A percentile compares a stretch with the other conserved stretches of the same genome.
phyloP scores from a whole-genome alignment of 169 alveolate species.

The Eimeria falciformis region DNA sequence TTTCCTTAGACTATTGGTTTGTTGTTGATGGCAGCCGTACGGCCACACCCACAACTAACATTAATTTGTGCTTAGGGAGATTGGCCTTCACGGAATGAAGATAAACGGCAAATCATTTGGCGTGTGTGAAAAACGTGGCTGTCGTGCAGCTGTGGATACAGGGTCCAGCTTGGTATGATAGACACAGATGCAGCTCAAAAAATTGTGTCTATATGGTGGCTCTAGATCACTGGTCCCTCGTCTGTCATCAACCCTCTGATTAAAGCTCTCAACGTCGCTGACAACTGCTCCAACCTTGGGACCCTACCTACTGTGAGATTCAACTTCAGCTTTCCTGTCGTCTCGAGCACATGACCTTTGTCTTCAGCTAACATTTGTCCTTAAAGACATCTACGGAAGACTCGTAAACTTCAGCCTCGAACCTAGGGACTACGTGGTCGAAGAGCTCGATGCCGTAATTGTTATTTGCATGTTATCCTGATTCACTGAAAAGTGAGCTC shows the following conservation, averaged over 20 bases:
- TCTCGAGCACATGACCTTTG: neutral
- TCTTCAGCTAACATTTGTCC: slow-evolving; percentile 79
- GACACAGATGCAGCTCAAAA: neutral
- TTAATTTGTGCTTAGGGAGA: slow-evolving; percentile 87
- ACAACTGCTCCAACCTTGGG: slow-evolving; percentile 86
- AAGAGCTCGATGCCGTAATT: slow-evolving; percentile 79
- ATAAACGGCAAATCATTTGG: slow-evolving; percentile 84
- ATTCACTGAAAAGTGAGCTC: neutral
- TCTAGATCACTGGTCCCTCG: slow-evolving; percentile 90
- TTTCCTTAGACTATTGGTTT: slow-evolving; percentile 69
- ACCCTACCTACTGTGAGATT: slow-evolving; percentile 82
- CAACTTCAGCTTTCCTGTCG: neutral
- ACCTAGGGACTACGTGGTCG: slow-evolving; percentile 85
- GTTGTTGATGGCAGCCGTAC: neutral
- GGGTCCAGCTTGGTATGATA: slow-evolving; percentile 89
- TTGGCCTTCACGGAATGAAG: slow-evolving; percentile 86
- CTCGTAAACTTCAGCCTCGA: slow-evolving; percentile 81
- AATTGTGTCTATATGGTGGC: neutral
- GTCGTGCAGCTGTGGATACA: slow-evolving; percentile 94
- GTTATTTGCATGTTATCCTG: neutral
- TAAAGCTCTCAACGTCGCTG: slow-evolving; percentile 83
- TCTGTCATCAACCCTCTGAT: slow-evolving; percentile 84
- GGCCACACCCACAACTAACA: neutral
- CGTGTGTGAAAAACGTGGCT: slow-evolving; percentile 82
- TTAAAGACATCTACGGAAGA: slow-evolving; percentile 83